phyloP scores from a whole-genome alignment of 176 grass and related monocot genomes.

The Aechmea fasciata region DNA sequence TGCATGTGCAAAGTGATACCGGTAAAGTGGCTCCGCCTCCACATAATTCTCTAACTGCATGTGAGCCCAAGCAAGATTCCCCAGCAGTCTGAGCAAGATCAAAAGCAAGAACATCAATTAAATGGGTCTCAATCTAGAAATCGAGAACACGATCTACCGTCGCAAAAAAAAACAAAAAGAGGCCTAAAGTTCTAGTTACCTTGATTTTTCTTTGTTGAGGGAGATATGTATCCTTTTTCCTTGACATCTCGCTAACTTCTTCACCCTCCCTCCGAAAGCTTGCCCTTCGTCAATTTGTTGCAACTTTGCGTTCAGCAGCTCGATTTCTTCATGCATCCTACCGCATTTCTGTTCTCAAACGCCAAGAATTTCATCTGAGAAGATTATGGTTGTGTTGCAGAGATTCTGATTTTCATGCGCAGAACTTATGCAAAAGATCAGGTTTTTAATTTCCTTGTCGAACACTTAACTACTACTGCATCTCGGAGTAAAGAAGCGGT shows the following conservation, averaged over 20 bases:
- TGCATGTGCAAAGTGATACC: constrained; percentile 14
- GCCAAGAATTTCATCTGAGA: constrained; percentile 12
- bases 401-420: no score
- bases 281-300: constrained; percentile 61
- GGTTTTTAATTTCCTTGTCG: neutral
- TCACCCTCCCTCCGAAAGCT: constrained; percentile 61
- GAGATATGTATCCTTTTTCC: constrained; percentile 46
- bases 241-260: constrained; percentile 48
- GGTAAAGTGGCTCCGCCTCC: constrained; percentile 55
- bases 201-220: constrained; percentile 59
- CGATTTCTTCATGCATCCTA: constrained; percentile 52
- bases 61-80: constrained; percentile 60
- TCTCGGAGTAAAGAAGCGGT: neutral
- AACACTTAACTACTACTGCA: neutral
- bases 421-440: no score
- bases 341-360: constrained; percentile 62
- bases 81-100: constrained; percentile 33
- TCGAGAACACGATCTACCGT: constrained; percentile 1
- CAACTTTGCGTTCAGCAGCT: constrained; percentile 46
- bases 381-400: neutral
- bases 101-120: neutral
- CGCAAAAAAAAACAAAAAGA: constrained; percentile 7
- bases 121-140: neutral
- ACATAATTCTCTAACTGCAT: constrained; percentile 52
- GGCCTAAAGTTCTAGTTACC: constrained; percentile 20